Percentiles rank a stretch among this genome's conserved stretches.
Evolutionary conservation across 306 rosid genomes (phyloP).

Genomic region (Dalbergia cultrata): DNA sequence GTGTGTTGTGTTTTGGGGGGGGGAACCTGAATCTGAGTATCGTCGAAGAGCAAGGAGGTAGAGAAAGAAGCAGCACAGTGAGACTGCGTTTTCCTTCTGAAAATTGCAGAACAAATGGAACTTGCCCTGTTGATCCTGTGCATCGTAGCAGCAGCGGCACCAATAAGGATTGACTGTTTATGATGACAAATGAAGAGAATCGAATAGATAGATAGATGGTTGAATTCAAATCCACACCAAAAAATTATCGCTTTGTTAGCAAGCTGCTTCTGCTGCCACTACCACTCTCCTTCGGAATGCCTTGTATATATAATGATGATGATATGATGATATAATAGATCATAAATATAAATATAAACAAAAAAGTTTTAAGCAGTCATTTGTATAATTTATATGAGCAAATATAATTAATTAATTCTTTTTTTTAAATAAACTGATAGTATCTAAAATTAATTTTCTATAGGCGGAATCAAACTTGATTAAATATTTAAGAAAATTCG

Average conservation of each 20-base stretch:
- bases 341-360: too few species aligned
- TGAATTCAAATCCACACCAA: background rate
- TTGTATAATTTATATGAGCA: too few species aligned
- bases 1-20: background rate
- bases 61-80: slow-evolving; percentile 65
- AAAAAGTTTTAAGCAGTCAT: too few species aligned
- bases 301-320: background rate
- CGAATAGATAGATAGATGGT: too few species aligned
- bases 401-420: too few species aligned
- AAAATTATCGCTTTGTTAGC: background rate
- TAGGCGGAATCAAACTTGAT: too few species aligned
- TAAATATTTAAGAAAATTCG: too few species aligned
- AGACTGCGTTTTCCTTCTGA: slow-evolving; percentile 46
- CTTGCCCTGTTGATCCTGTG: slow-evolving; percentile 62
- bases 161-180: background rate
- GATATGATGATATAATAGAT: too few species aligned
- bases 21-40: slow-evolving; percentile 88
- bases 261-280: background rate
- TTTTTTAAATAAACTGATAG: too few species aligned
- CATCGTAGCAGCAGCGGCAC: slow-evolving; percentile 47
- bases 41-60: slow-evolving; percentile 84
- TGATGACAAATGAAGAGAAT: background rate
- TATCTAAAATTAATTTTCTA: too few species aligned
- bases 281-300: background rate
- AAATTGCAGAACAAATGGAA: slow-evolving; percentile 48